phyloP scores from a whole-genome alignment of 352 stramenopile species.

The Globisporangium heterothallicum region DNA sequence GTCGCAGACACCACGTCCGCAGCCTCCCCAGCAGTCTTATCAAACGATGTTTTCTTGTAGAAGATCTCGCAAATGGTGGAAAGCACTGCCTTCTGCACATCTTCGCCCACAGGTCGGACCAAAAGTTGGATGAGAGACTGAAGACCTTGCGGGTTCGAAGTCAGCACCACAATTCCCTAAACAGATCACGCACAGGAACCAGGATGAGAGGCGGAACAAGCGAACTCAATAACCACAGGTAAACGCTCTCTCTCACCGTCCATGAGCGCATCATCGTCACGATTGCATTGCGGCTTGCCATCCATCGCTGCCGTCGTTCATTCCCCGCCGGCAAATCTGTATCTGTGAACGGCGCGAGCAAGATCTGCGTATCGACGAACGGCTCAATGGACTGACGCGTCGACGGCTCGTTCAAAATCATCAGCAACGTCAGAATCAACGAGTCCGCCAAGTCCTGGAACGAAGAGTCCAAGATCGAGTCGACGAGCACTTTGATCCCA shows the following conservation, averaged over 20 bases:
- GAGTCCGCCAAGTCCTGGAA: conserved; percentile 85
- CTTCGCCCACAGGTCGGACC: conserved; percentile 82
- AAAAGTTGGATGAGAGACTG: conserved; percentile 83
- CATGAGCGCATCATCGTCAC: conserved; percentile 89
- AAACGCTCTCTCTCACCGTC: no score
- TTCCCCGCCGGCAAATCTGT: conserved; percentile 80
- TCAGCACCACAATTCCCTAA: conserved; percentile 79
- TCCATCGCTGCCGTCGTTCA: conserved; percentile 83
- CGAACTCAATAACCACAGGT: not conserved
- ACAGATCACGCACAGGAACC: not conserved
- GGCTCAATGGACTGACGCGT: conserved; percentile 84
- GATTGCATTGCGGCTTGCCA: conserved; percentile 85
- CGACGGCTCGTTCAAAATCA: conserved; percentile 79
- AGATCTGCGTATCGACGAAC: conserved; percentile 84
- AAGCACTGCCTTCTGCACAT: conserved; percentile 84
- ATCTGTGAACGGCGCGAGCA: conserved; percentile 86
- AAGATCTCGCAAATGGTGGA: conserved; percentile 89
- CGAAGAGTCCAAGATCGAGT: conserved; percentile 84
- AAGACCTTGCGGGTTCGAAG: conserved; percentile 83
- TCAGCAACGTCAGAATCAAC: conserved; percentile 78
- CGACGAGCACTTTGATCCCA: conserved; percentile 76
- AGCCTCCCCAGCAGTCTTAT: conserved; percentile 43
- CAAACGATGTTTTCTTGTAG: conserved; percentile 81
- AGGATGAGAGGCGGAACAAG: not conserved
- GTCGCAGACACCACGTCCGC: conserved; percentile 34